Base-by-base conservation (phyloP, 1,139 yeast species). In the Pneumocystis jirovecii region DNA sequence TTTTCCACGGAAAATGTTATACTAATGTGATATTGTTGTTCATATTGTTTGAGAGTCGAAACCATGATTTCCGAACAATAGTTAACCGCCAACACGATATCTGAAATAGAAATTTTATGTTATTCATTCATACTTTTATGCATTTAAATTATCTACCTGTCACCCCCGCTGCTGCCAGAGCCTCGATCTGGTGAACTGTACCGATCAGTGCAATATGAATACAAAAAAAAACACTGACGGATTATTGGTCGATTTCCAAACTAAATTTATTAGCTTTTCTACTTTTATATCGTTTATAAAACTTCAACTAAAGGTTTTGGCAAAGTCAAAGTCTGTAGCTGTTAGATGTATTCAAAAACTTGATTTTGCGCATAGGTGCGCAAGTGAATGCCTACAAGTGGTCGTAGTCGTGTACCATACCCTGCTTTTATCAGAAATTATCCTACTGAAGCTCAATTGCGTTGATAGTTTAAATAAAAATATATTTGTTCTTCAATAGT, bases 51-150 rank as follows among this genome's bases (percentile, higher is more conserved):
- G 76, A 95, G 84, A 69, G 97, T 87, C 70, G 89, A 85, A 70
- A 93, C 97, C 99, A 95, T 95, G 71, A 90, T 96, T 80, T 95
- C 98, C 69, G 99, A 98, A 79, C 97, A 87, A 84, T 95, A 95
- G 85, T 93, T 95, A 73, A 95, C 99, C 69, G 99, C 99, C 73
- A 95, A 81, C 64, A 95, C 98, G 74, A 95, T 91, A 78, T 95
- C 99, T 60, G 10, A 21, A 39, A 15, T 6, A 35, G 19, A n/a
- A 29, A 10, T 59, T 37, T 37, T 10, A 5, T 3, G 34, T 39
- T 12, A 25, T 37, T 19, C 7, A 31, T 10, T 10, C 17, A 21
- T 42, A 31, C 10, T 25, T 12, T 25, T 2, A 50, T 10, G 5
- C 15, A n/a, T 40, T 40, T 17, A 8, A 25, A 10, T 6, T 25